Evolutionary conservation across 2,329 filamentous ascomycete genomes (phyloP).

Genomic region (Ophiostoma sp.): DNA sequence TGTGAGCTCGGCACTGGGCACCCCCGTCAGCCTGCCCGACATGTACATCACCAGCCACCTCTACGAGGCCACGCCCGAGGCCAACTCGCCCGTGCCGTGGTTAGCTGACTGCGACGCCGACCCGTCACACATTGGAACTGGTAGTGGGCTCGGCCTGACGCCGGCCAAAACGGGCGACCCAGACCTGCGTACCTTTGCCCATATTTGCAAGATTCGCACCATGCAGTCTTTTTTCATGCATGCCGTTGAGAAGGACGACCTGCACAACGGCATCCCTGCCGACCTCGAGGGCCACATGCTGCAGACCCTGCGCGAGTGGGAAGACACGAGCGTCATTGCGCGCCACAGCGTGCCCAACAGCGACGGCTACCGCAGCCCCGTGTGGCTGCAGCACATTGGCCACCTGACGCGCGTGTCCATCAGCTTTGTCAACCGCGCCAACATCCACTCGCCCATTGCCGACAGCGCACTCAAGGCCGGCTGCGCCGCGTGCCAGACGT

Average conservation of each 20-base stretch:
- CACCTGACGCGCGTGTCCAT: constrained; percentile 20
- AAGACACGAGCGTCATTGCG: constrained; percentile 18
- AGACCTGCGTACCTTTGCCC: constrained; percentile 22
- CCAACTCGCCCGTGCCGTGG: constrained; percentile 17
- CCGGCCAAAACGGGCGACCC: background rate
- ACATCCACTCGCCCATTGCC: constrained; percentile 11
- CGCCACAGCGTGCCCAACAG: constrained; percentile 19
- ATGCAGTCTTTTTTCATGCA: constrained; percentile 18
- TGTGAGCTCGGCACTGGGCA: constrained; percentile 18
- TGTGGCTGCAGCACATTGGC: constrained; percentile 22
- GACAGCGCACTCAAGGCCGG: constrained; percentile 14
- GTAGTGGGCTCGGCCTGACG: background rate
- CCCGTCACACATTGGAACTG: background rate
- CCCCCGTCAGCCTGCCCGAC: constrained; percentile 21
- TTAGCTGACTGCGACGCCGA: constrained; percentile 14
- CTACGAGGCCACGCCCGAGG: constrained; percentile 13
- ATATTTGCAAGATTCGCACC: constrained; percentile 21
- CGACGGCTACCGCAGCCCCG: constrained; percentile 21
- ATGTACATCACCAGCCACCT: constrained; percentile 22
- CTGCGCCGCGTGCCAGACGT: constrained; percentile 16
- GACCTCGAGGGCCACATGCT: constrained; percentile 20
- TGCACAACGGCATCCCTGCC: background rate
- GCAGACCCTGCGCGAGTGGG: constrained; percentile 15
- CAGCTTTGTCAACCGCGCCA: constrained; percentile 12
- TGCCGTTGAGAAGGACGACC: constrained; percentile 13